Conservation (phyloP, 495 filamentous ascomycete genomes). For the Amorphotheca resinae region DNA sequence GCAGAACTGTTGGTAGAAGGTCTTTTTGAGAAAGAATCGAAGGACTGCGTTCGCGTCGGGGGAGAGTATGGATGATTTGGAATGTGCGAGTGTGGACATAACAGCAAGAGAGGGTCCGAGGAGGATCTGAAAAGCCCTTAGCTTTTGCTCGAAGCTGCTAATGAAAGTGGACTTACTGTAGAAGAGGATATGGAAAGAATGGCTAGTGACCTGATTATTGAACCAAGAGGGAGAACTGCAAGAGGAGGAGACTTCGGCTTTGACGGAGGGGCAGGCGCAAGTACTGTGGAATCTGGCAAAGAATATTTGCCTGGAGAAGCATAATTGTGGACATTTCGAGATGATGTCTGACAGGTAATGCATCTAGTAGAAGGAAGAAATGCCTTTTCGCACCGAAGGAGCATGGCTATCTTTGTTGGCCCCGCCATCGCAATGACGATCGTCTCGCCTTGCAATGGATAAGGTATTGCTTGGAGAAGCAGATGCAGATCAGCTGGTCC, state of each 20-base stretch:
- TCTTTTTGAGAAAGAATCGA: conserved; percentile 50
- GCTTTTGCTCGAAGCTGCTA: neutral
- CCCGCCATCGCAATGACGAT: conserved; percentile 7
- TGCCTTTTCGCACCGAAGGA: conserved; percentile 4
- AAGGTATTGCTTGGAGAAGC: no score
- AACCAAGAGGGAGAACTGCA: conserved; percentile 58
- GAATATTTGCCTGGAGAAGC: conserved; percentile 4
- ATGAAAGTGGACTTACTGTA: conserved; percentile 20
- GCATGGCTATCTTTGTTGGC: conserved; percentile 11
- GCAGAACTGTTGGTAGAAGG: conserved; percentile 80
- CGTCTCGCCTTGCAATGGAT: neutral
- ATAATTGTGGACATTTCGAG: conserved; percentile 10
- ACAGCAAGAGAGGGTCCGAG: conserved; percentile 57
- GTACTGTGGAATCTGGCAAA: neutral
- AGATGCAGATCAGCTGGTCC: no score
- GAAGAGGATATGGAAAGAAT: conserved; percentile 75
- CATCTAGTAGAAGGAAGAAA: conserved; percentile 1
- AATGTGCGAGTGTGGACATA: conserved; percentile 59
- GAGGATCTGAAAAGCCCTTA: conserved; percentile 30
- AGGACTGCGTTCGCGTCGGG: conserved; percentile 46
- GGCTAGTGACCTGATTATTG: conserved; percentile 64
- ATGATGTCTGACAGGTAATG: conserved; percentile 11
- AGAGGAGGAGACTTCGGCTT: conserved; percentile 35
- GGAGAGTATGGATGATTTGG: conserved; percentile 43
- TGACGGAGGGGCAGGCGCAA: neutral